Evolutionary conservation across 371 early-diverging fungal genomes (phyloP).

Genomic region (Rhizopus stolonifer): DNA sequence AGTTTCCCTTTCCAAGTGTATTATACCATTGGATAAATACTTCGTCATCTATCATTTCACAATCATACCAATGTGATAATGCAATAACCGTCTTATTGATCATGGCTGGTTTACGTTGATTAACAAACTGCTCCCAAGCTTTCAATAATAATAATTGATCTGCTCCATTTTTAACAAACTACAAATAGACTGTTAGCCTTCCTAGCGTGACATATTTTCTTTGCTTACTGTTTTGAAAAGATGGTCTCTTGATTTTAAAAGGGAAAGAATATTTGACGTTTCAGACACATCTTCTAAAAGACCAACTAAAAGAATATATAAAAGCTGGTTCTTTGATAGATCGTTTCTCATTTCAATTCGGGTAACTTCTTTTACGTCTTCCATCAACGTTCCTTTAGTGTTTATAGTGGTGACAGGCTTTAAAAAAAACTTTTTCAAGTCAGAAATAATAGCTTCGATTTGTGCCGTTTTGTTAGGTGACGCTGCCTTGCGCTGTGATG

Average conservation of each 20-base stretch:
- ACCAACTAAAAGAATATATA: slow-evolving; percentile 58
- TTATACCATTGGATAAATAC: slow-evolving; percentile 65
- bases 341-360: slow-evolving; percentile 77
- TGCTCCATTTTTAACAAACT: slow-evolving; percentile 59
- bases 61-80: slow-evolving; percentile 66
- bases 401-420: slow-evolving; percentile 19
- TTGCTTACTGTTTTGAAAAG: slow-evolving; percentile 57
- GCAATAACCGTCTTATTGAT: slow-evolving; percentile 53
- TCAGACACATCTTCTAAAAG: slow-evolving; percentile 54
- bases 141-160: slow-evolving; percentile 65
- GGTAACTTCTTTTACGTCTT: slow-evolving; percentile 74
- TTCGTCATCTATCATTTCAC: slow-evolving; percentile 75
- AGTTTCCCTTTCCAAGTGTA: slow-evolving; percentile 42
- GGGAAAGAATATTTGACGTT: slow-evolving; percentile 19
- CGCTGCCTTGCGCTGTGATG: not conserved
- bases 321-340: slow-evolving; percentile 65
- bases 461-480: slow-evolving; percentile 31
- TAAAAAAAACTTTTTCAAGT: slow-evolving; percentile 48
- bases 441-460: slow-evolving; percentile 49
- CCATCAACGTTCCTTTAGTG: slow-evolving; percentile 32
- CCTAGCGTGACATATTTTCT: not conserved
- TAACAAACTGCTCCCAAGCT: slow-evolving; percentile 65
- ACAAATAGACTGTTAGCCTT: not conserved
- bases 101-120: slow-evolving; percentile 48
- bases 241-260: slow-evolving; percentile 39